These are phyloP conservation scores for Nissolia schottii DNA, from an alignment of 306 rosid genomes.

Conservation along the genomic window DNA sequence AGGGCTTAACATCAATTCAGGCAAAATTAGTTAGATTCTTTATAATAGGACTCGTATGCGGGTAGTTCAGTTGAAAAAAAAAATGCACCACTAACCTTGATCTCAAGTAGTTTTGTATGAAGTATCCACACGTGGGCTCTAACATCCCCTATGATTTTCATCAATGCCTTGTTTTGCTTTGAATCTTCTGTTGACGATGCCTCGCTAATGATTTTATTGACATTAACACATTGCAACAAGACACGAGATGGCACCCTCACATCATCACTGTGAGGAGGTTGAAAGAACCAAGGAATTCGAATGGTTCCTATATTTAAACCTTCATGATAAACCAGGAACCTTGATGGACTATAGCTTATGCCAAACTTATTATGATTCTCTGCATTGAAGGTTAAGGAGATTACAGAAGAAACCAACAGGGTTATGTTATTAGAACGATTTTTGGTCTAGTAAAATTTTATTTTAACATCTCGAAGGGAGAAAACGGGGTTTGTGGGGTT, in stretches of 20 bases:
- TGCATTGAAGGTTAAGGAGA: conserved; percentile 38
- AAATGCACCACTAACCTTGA: conserved; percentile 33
- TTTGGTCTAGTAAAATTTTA: conserved; percentile 27
- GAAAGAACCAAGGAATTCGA: conserved; percentile 44
- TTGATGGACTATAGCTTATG: conserved; percentile 32
- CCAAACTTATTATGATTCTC: conserved; percentile 45
- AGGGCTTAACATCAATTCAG: no score
- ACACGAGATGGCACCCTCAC: conserved; percentile 27
- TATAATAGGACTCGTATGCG: no score
- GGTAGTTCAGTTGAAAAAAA: background rate
- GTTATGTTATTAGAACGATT: conserved; percentile 16
- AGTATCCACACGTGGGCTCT: conserved; percentile 37
- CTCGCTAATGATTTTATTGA: conserved; percentile 24
- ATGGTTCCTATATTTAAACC: conserved; percentile 36
- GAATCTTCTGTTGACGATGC: conserved; percentile 19
- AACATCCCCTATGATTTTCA: conserved; percentile 39
- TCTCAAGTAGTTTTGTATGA: conserved; percentile 25
- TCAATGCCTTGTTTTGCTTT: conserved; percentile 11
- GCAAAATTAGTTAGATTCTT: no score
- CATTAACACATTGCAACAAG: conserved; percentile 31
- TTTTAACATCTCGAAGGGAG: conserved; percentile 16
- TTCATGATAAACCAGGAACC: conserved; percentile 27
- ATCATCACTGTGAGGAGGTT: conserved; percentile 40
- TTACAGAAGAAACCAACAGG: conserved; percentile 38
- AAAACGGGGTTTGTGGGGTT: conserved; percentile 39